Conservation (phyloP, 1,284 basidiomycete genomes). For the Sparassis latifolia region DNA sequence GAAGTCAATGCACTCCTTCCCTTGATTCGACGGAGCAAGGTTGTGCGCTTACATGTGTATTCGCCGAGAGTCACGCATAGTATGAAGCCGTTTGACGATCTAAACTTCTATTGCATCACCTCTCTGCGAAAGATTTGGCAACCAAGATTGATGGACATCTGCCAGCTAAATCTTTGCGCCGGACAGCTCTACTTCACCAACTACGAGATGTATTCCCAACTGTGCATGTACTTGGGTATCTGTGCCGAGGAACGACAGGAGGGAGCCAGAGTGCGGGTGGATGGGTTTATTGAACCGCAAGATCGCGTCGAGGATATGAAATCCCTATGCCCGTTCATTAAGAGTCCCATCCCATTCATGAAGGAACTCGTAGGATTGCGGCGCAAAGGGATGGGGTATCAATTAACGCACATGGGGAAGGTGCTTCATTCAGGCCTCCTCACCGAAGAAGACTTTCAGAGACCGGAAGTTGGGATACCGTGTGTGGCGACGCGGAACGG, state of each 20-base stretch:
- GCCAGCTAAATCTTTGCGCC: slow-evolving; percentile 37
- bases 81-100: not conserved
- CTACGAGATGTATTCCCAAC: slow-evolving; percentile 24
- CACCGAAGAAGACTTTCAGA: not conserved
- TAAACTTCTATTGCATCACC: not conserved
- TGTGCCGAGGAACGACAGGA: not conserved
- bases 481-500: too few species aligned
- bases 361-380: slow-evolving; percentile 28
- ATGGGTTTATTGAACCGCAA: slow-evolving; percentile 30
- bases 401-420: slow-evolving; percentile 32
- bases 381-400: slow-evolving; percentile 35
- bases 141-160: slow-evolving; percentile 16
- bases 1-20: not conserved
- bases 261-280: slow-evolving; percentile 16
- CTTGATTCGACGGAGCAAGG: not conserved
- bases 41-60: not conserved
- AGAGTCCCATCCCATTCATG: not conserved
- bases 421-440: not conserved
- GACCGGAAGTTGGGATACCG: too few species aligned
- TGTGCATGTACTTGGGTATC: slow-evolving; percentile 30
- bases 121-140: not conserved
- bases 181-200: slow-evolving; percentile 36
- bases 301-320: slow-evolving; percentile 12
- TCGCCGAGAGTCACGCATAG: not conserved
- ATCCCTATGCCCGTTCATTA: slow-evolving; percentile 12